Percentiles rank a stretch among this genome's conserved stretches.
Evolutionary conservation across 306 rosid species (phyloP).

Genomic region (Vigna reflexopilosa): DNA sequence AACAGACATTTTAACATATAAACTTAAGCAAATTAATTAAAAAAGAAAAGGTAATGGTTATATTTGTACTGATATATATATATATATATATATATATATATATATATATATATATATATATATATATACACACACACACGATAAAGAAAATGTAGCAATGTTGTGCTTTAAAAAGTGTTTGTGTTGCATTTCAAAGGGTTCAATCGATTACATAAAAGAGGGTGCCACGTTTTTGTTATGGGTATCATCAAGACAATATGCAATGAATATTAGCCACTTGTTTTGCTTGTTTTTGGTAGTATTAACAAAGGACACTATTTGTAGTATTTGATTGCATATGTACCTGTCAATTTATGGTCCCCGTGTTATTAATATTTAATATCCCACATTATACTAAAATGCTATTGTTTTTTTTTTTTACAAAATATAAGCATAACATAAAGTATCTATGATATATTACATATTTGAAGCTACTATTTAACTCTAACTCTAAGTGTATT

Average conservation of each 20-base stretch:
- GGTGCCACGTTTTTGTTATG: background rate
- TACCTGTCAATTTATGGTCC: conserved; percentile 6
- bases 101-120: too few relatives aligned
- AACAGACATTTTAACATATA: too few relatives aligned
- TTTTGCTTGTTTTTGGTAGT: conserved; percentile 7
- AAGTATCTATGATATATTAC: too few relatives aligned
- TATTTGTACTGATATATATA: too few relatives aligned
- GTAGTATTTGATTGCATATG: background rate
- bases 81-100: too few relatives aligned
- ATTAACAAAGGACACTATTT: background rate
- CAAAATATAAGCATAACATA: too few relatives aligned
- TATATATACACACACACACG: too few relatives aligned
- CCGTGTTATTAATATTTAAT: background rate
- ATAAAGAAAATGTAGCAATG: too few relatives aligned
- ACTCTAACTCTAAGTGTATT: too few relatives aligned
- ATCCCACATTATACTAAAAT: background rate
- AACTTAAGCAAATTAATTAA: too few relatives aligned
- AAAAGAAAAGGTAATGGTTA: too few relatives aligned
- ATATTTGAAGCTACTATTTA: too few relatives aligned
- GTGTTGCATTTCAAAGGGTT: background rate
- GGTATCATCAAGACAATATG: background rate
- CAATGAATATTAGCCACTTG: background rate
- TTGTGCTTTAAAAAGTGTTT: background rate
- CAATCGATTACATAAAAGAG: conserved; percentile 2
- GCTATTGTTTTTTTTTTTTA: background rate